A percentile compares a stretch with the other conserved stretches of the same genome.
Evolutionary conservation across 768 basidiomycete species (phyloP).

Genomic region (Mycena belliarum): DNA sequence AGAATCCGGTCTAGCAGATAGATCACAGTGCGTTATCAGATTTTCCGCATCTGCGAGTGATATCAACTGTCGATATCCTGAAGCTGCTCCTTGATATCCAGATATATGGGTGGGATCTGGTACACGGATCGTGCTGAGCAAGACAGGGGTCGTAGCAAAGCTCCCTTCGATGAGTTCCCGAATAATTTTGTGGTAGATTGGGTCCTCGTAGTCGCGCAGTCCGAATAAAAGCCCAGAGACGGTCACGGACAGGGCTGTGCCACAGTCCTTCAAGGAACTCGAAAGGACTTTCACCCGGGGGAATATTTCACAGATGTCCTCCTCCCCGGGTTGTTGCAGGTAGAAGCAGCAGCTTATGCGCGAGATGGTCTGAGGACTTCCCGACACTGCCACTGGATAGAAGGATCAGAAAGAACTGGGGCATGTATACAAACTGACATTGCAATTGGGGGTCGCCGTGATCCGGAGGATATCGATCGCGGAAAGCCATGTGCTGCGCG

Average conservation of each 20-base stretch:
- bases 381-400: no score
- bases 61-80: neutral
- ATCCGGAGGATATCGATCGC: no score
- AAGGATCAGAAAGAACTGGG: no score
- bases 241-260: neutral
- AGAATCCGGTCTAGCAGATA: neutral
- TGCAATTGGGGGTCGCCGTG: no score
- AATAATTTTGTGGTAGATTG: neutral
- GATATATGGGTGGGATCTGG: neutral
- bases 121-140: neutral
- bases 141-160: neutral
- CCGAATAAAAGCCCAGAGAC: neutral
- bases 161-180: neutral
- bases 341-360: neutral
- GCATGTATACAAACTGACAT: no score
- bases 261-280: neutral
- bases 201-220: neutral
- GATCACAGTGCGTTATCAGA: neutral
- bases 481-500: no score
- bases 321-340: neutral
- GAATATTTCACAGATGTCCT: neutral
- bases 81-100: neutral
- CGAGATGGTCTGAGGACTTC: no score
- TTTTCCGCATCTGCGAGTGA: neutral
- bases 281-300: neutral